Evolutionary conservation across 768 basidiomycete genomes (phyloP).

Genomic region (Xerocomellus intermedius): DNA sequence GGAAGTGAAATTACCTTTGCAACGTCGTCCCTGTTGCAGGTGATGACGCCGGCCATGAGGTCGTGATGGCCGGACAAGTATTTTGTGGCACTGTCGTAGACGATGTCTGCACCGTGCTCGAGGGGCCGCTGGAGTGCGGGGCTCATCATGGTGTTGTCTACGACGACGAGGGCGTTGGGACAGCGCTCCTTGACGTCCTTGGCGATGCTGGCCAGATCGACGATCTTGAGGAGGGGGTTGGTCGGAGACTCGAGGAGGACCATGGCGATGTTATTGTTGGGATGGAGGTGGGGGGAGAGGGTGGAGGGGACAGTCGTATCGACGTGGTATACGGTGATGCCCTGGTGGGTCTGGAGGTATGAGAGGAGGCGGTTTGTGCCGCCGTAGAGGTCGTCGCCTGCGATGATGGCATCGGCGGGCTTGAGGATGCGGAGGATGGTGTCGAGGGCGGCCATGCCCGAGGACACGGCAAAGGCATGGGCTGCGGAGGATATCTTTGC

Average conservation of each 20-base stretch:
- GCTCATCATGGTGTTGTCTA: constrained; percentile 99
- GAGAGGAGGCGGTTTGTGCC: constrained; percentile 94
- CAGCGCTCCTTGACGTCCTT: constrained; percentile 80
- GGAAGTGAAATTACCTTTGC: constrained; percentile 55
- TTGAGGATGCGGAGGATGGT: constrained; percentile 91
- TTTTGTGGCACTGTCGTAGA: constrained; percentile 97
- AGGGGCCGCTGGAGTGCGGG: constrained; percentile 95
- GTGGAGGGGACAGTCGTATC: constrained; percentile 79
- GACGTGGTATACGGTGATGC: constrained; percentile 88
- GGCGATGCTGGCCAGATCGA: constrained; percentile 82
- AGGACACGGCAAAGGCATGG: constrained; percentile 90
- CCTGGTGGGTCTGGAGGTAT: constrained; percentile 84
- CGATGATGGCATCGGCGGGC: constrained; percentile 93
- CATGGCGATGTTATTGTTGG: constrained; percentile 78
- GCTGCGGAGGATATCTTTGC: constrained; percentile 93
- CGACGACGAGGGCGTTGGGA: constrained; percentile 79
- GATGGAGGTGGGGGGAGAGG: constrained; percentile 60
- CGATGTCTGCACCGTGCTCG: constrained; percentile 94
- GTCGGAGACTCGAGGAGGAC: constrained; percentile 97
- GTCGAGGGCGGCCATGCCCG: constrained; percentile 98
- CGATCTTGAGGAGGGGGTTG: constrained; percentile 94
- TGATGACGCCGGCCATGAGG: constrained; percentile 96
- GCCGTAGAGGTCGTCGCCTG: constrained; percentile 96
- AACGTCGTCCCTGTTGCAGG: constrained; percentile 87
- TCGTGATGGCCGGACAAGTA: constrained; percentile 98